Evolutionary conservation across 768 basidiomycete species (phyloP), one percentile per base, ranked within the genome.

Genomic region (Mrakia frigida): DNA sequence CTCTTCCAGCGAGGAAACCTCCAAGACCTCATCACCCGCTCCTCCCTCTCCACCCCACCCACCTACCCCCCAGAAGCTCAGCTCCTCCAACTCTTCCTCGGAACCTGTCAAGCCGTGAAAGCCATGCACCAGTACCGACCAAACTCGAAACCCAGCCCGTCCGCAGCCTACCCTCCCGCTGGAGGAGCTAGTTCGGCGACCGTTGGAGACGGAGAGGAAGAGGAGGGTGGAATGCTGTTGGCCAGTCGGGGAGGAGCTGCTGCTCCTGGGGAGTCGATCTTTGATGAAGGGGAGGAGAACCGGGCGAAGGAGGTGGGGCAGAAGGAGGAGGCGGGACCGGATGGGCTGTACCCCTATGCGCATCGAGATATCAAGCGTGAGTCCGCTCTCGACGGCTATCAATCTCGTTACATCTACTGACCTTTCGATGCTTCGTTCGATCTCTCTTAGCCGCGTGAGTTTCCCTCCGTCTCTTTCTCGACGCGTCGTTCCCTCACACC

Each of bases 341-440:
- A 74, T 0, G 79, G 80, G 39, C 65, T 90, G 39, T 87, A 93
- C 11, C 94, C 97, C 0, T 99, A 95, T 82, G 96, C 96, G 0
- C 97, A 99, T 84, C 87, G 97, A 74, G 97, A 99, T 84, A 86
- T 98, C 80, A 99, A 99, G 85, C 96, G 94, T 63, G 95, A n/a
- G 53, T 43, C 37, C 65, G n/a, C 33, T 6, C 7, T 41, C 43
- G 9, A 16, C 18, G 2, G 16, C 6, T 50, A 14, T 2, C 16
- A 4, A 50, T 21, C 6, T 21, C 18, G 6, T 21, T 14, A 11
- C 43, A 14, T 21, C 46, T 50, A 50, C 46, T 50, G 2, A 50
- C 46, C 43, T 9, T 7, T 73, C 37, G 1, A 5, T 14, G 2
- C 59, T 60, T 18, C 9, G 2, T 31, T 25, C 33, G 3, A 10